These are phyloP conservation scores for Septoria linicola DNA, from an alignment of 2,329 filamentous ascomycete species.

Conservation along the genomic window DNA sequence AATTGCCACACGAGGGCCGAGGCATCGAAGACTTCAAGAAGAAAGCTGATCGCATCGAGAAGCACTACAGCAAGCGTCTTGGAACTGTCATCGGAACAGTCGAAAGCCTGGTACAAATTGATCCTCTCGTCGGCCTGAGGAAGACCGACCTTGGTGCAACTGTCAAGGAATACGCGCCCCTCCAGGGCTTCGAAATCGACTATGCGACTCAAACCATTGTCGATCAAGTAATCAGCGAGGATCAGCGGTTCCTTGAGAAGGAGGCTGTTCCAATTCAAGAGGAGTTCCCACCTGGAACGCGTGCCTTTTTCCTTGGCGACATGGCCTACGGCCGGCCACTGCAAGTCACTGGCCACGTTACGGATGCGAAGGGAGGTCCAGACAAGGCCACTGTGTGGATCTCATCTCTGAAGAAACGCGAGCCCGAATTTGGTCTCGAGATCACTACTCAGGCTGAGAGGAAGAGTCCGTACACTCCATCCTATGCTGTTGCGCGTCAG, in stretches of 20 bases:
- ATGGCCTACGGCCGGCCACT: conserved; percentile 88
- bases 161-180: conserved; percentile 86
- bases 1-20: conserved; percentile 68
- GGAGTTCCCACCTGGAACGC: conserved; percentile 80
- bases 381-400: conserved; percentile 78
- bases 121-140: conserved; percentile 85
- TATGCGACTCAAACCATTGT: conserved; percentile 92
- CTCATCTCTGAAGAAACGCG: conserved; percentile 68
- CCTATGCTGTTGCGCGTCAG: conserved; percentile 81
- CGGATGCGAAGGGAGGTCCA: conserved; percentile 51
- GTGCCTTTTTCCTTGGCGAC: conserved; percentile 91
- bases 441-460: conserved; percentile 71
- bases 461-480: conserved; percentile 75
- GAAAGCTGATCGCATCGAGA: conserved; percentile 81
- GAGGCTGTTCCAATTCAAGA: conserved; percentile 84
- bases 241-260: conserved; percentile 89
- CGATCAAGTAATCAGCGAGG: conserved; percentile 83
- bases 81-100: conserved; percentile 84
- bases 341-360: conserved; percentile 71
- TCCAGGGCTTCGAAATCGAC: conserved; percentile 80
- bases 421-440: conserved; percentile 75
- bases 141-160: conserved; percentile 90
- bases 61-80: conserved; percentile 83
- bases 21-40: conserved; percentile 82
- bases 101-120: conserved; percentile 85